Evolutionary conservation across 1,284 basidiomycete species (phyloP).

Genomic region (Ustilago crameri): DNA sequence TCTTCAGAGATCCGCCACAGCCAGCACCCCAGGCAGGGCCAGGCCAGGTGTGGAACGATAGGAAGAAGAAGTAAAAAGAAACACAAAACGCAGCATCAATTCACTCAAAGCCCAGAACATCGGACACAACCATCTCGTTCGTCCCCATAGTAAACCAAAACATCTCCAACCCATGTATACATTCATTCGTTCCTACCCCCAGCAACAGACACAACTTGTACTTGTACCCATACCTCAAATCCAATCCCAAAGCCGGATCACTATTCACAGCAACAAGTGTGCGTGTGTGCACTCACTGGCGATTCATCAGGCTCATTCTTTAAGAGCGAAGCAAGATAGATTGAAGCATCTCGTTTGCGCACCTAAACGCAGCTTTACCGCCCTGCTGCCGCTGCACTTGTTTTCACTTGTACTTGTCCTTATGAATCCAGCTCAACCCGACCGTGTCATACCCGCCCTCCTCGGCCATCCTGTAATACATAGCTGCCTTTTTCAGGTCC

Average conservation of each 20-base stretch:
- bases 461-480: slow-evolving; percentile 85
- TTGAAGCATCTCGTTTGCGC: no score
- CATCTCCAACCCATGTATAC: not conserved
- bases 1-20: slow-evolving; percentile 57
- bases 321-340: no score
- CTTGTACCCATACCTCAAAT: slow-evolving; percentile 24
- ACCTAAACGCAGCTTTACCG: no score
- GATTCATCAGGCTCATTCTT: no score
- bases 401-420: slow-evolving; percentile 57
- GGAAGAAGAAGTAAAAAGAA: slow-evolving; percentile 45
- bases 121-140: no score
- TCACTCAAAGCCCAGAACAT: no score
- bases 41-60: slow-evolving; percentile 51
- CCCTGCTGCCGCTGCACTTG: no score
- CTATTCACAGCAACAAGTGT: not conserved
- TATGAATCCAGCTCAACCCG: slow-evolving; percentile 63
- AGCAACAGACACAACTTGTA: slow-evolving; percentile 7
- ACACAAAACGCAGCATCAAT: not conserved
- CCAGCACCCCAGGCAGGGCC: slow-evolving; percentile 30
- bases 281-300: not conserved
- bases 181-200: no score
- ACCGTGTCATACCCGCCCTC: slow-evolving; percentile 61
- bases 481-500: slow-evolving; percentile 83
- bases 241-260: not conserved
- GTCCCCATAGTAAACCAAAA: no score